phyloP scores from a whole-genome alignment of 805 yeast genomes.

The Pichia exigua region DNA sequence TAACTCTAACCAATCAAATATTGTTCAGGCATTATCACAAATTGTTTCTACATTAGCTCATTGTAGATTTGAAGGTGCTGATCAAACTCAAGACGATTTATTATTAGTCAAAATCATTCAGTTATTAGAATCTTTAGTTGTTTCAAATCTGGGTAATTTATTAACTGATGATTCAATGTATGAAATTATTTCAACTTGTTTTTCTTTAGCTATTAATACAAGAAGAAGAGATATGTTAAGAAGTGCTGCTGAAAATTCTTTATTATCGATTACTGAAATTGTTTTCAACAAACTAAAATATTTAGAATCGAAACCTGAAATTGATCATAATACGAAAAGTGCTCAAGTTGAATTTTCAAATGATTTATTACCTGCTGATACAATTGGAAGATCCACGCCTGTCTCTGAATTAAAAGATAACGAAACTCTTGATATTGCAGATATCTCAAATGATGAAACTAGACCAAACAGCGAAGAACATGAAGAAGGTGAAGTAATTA shows the following conservation, averaged over 20 bases:
- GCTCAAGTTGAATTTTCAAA: conserved; percentile 19
- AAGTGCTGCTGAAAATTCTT: conserved; percentile 79
- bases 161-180: conserved; percentile 76
- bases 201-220: conserved; percentile 87
- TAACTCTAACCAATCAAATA: conserved; percentile 43
- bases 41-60: conserved; percentile 74
- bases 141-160: conserved; percentile 55
- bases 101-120: conserved; percentile 77
- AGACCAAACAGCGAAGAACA: neutral
- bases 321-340: conserved; percentile 26
- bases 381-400: conserved; percentile 42
- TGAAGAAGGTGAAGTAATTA: neutral
- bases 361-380: conserved; percentile 45
- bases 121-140: conserved; percentile 59
- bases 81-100: conserved; percentile 86
- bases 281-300: conserved; percentile 54
- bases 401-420: neutral
- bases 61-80: conserved; percentile 93
- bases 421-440: neutral
- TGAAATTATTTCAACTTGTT: conserved; percentile 85
- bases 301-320: conserved; percentile 33
- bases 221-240: conserved; percentile 84
- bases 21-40: conserved; percentile 53
- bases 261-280: conserved; percentile 59
- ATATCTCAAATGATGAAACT: neutral